A percentile compares a stretch with the other conserved stretches of the same genome.
phyloP scores from a whole-genome alignment of 2,329 filamentous ascomycete genomes.

The Lachnum nothofagi region DNA sequence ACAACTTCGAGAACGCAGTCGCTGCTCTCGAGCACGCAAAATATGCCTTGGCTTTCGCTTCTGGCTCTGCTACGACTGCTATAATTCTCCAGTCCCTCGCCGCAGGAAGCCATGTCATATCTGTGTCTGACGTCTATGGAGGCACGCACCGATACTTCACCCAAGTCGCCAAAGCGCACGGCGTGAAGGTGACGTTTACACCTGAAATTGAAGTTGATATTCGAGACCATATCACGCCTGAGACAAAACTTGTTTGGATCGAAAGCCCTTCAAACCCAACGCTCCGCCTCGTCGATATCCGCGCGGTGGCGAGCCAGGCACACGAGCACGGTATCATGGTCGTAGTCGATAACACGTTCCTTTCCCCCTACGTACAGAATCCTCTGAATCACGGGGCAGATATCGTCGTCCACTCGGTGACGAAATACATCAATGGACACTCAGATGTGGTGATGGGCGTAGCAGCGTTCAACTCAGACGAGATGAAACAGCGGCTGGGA shows the following conservation, averaged over 20 bases:
- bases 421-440: slow-evolving; percentile 99
- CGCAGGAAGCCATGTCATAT: slow-evolving; percentile 86
- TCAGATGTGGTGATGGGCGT: slow-evolving; percentile 96
- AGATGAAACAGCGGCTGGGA: slow-evolving; percentile 67
- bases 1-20: slow-evolving; percentile 88
- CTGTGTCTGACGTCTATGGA: slow-evolving; percentile 94
- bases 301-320: slow-evolving; percentile 73
- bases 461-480: slow-evolving; percentile 85
- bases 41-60: slow-evolving; percentile 90
- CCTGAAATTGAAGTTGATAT: slow-evolving; percentile 88
- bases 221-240: slow-evolving; percentile 72
- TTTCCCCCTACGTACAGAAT: slow-evolving; percentile 94
- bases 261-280: slow-evolving; percentile 94
- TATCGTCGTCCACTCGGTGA: slow-evolving; percentile 94
- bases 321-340: slow-evolving; percentile 87
- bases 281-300: slow-evolving; percentile 85
- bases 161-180: slow-evolving; percentile 90
- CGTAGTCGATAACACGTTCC: slow-evolving; percentile 99
- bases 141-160: slow-evolving; percentile 99
- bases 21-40: slow-evolving; percentile 89
- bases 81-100: slow-evolving; percentile 89
- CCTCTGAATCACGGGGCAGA: slow-evolving; percentile 92
- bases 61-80: slow-evolving; percentile 88
- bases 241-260: slow-evolving; percentile 96
- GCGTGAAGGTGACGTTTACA: slow-evolving; percentile 90